These are phyloP conservation scores for Podaxis sp. DNA, from an alignment of 768 basidiomycete species.

Conservation along the genomic window DNA sequence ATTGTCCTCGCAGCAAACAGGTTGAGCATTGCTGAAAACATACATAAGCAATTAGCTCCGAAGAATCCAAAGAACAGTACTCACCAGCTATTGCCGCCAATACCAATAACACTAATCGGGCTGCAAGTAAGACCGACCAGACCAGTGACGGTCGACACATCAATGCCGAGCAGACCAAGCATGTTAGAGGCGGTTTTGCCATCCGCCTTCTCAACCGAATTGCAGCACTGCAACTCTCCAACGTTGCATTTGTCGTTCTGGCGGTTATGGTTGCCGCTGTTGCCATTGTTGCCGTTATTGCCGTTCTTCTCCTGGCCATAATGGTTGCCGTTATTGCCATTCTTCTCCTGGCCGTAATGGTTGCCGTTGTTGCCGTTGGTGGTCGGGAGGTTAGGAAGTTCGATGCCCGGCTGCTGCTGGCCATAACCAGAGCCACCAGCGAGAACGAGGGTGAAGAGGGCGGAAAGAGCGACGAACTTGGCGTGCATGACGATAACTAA, in stretches of 20 bases:
- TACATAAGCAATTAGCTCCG: background rate
- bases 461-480: background rate
- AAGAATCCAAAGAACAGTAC: background rate
- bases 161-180: constrained; percentile 22
- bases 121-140: constrained; percentile 26
- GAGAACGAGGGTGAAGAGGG: background rate
- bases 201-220: constrained; percentile 11
- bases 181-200: constrained; percentile 11
- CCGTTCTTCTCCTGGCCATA: no score
- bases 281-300: background rate
- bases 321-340: no score
- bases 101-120: constrained; percentile 26
- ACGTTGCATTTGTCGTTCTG: constrained; percentile 9
- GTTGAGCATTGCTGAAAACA: constrained; percentile 18
- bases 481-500: background rate
- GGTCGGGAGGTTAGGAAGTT: background rate
- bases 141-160: constrained; percentile 18
- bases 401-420: no score
- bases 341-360: background rate
- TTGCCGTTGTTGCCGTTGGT: background rate
- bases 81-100: constrained; percentile 24
- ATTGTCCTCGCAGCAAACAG: constrained; percentile 22
- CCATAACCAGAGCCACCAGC: background rate
- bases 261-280: background rate
- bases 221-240: constrained; percentile 10